Evolutionary conservation across 768 basidiomycete genomes (phyloP).

Genomic region (Kwoniella botswanensis): DNA sequence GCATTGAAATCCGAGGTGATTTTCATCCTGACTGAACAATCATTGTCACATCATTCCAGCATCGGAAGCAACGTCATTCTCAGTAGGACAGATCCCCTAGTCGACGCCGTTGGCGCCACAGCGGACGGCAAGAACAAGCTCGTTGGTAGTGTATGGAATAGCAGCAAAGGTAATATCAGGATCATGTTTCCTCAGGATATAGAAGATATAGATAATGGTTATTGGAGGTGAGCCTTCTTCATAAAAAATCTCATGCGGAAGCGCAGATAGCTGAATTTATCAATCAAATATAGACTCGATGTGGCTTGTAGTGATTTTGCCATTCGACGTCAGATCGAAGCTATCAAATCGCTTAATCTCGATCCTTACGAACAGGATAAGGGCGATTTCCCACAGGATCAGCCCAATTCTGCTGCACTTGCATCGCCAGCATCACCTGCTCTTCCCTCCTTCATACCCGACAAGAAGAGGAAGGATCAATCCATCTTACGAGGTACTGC

Average conservation of each 20-base stretch:
- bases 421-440: background rate
- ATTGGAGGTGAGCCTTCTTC: conserved; percentile 46
- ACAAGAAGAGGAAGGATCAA: conserved; percentile 25
- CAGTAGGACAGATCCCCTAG: conserved; percentile 70
- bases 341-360: conserved; percentile 66
- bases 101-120: conserved; percentile 55
- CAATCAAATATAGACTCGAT: conserved; percentile 63
- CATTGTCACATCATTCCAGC: conserved; percentile 57
- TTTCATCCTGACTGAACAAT: conserved; percentile 12
- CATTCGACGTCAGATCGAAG: conserved; percentile 71
- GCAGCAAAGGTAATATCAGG: conserved; percentile 32
- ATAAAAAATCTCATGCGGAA: background rate
- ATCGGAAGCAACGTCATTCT: conserved; percentile 73
- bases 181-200: conserved; percentile 38
- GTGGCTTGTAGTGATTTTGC: conserved; percentile 71
- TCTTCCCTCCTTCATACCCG: background rate
- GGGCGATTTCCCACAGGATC: conserved; percentile 19
- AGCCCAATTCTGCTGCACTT: background rate
- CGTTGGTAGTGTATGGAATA: conserved; percentile 37
- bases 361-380: conserved; percentile 61
- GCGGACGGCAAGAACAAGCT: conserved; percentile 57
- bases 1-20: too few relatives aligned
- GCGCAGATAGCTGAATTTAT: background rate
- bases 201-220: conserved; percentile 23
- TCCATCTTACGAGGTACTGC: conserved; percentile 70